Conservation (phyloP, 345 rosid species). For the Camelina neglecta region DNA sequence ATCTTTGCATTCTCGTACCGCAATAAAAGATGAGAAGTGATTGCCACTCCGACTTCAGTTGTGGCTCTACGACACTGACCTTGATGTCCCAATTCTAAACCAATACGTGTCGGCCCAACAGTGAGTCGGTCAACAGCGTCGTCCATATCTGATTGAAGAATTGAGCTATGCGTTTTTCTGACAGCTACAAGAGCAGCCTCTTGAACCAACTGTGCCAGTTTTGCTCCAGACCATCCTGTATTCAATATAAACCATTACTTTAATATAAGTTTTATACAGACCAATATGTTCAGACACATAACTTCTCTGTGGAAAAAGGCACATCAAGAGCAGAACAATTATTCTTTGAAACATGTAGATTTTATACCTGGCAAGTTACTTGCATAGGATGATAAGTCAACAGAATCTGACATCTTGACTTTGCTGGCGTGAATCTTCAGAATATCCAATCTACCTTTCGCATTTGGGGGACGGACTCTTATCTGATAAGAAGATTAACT, state of each 20-base stretch:
- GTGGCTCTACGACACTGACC: slow-evolving; percentile 96
- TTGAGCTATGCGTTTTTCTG: slow-evolving; percentile 72
- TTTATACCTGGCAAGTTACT: slow-evolving; percentile 82
- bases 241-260: slow-evolving; percentile 27
- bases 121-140: slow-evolving; percentile 95
- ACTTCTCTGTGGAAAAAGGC: not conserved
- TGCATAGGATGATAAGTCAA: slow-evolving; percentile 80
- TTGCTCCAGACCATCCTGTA: slow-evolving; percentile 95
- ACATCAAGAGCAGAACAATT: not conserved
- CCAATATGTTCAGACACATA: slow-evolving; percentile 14
- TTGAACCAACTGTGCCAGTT: slow-evolving; percentile 85
- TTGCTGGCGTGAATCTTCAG: slow-evolving; percentile 88
- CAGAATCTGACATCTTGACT: slow-evolving; percentile 93
- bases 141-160: slow-evolving; percentile 84
- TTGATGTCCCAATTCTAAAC: slow-evolving; percentile 75
- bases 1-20: slow-evolving; percentile 76
- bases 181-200: slow-evolving; percentile 98
- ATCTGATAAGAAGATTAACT: slow-evolving; percentile 51
- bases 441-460: slow-evolving; percentile 81
- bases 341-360: not conserved
- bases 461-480: slow-evolving; percentile 89
- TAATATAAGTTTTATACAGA: slow-evolving; percentile 28
- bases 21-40: slow-evolving; percentile 84
- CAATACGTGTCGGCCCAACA: slow-evolving; percentile 87
- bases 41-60: slow-evolving; percentile 89